Evolutionary conservation across 2,329 filamentous ascomycete genomes (phyloP), one percentile per base, ranked within the genome.

Genomic region (Furcasterigmium furcatum): DNA sequence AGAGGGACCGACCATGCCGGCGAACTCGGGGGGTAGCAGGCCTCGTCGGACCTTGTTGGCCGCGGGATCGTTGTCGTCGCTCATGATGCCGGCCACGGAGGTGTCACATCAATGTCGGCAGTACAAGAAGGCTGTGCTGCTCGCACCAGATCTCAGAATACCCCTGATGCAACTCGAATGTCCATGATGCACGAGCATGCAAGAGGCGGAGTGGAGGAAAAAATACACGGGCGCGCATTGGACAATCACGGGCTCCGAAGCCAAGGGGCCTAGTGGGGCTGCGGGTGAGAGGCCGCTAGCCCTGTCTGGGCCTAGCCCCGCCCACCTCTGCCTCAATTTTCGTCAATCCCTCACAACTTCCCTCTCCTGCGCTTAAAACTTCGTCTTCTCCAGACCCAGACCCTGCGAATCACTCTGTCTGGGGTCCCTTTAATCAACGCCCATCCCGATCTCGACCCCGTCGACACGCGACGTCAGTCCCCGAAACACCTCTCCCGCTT

Each of bases 1-100:
- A 19, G 82, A 74, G 18, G 75, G 73, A 9, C 63, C 58, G 16
- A 80, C 52, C 9, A 79, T 64, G 2, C 74, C 68, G 7, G 65
- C 52, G 7, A 77, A 49, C 42, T 72, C 70, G 5, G 68, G 67
- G 13, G 74, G 66, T 19, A 75, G 54, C 9, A 73, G 43, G 5
- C 67, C 66, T 30, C 64, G 56, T 13, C 55, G 57, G 38, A 27
- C 14, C 19, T 38, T 27, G 16, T 36, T 16, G 30, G 16, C 34
- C n/a, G 34, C 5, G 5, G 6, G 2, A 10, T 27, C 24, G n/a
- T 41, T 41, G 38, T 12, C 41, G 41, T 38, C 30, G 34, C 16
- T 41, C 41, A 24, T 46, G 36, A 19, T 52, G 48, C n/a, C n/a
- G n/a, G n/a, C n/a, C n/a, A n/a, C n/a, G n/a, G n/a, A n/a, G n/a